These are phyloP conservation scores for Hanseniaspora lindneri DNA, from an alignment of 805 yeast species.

Conservation along the genomic window DNA sequence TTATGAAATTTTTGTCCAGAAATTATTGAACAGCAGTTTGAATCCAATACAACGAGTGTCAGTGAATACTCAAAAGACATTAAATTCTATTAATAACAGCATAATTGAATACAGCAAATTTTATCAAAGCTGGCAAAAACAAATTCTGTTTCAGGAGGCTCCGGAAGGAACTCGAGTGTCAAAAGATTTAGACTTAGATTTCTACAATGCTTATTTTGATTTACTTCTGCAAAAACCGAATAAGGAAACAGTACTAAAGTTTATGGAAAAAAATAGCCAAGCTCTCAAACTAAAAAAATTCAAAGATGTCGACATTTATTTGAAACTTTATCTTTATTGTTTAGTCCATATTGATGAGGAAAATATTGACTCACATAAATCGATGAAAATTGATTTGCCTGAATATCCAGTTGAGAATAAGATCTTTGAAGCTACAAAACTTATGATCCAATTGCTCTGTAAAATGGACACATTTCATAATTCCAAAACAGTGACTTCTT, in stretches of 20 bases:
- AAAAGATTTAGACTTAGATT: not conserved
- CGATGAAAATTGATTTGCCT: not conserved
- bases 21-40: not conserved
- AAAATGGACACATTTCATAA: not conserved
- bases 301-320: not conserved
- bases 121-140: constrained; percentile 2
- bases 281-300: not conserved
- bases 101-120: not conserved
- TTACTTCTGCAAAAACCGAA: not conserved
- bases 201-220: not conserved
- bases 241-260: not conserved
- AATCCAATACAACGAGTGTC: not conserved
- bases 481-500: not conserved
- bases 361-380: not conserved
- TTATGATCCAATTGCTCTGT: not conserved
- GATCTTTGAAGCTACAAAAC: not conserved
- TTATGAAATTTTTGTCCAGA: constrained; percentile 1
- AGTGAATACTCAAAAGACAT: not conserved
- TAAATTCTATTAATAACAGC: not conserved
- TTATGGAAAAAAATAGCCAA: not conserved
- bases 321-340: not conserved
- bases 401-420: not conserved
- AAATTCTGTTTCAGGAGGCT: not conserved
- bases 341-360: not conserved
- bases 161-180: not conserved